A percentile compares a stretch with the other conserved stretches of the same genome.
Conservation (phyloP, 139 green algal species). For the Pedinophyceae sp. region DNA sequence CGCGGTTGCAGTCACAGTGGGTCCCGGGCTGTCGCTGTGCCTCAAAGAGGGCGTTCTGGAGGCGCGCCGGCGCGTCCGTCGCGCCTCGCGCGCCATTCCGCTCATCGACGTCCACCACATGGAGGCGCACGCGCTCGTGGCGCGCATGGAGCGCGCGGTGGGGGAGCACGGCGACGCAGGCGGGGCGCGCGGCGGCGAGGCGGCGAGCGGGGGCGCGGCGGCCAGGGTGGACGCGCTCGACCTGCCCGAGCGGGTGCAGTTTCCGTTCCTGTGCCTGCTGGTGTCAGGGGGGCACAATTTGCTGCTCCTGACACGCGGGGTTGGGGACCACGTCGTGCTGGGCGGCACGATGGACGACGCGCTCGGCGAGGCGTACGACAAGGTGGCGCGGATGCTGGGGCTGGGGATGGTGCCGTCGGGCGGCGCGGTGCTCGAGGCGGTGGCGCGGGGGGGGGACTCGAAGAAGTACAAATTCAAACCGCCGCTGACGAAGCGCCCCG, state of each 20-base stretch:
- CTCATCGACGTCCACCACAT: constrained; percentile 91
- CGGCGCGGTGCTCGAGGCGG: constrained; percentile 60
- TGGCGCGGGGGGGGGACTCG: constrained; percentile 20
- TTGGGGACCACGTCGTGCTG: constrained; percentile 80
- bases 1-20: constrained; percentile 85
- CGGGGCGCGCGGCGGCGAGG: neutral
- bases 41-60: constrained; percentile 85
- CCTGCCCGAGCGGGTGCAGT: constrained; percentile 24
- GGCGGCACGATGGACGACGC: constrained; percentile 85
- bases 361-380: constrained; percentile 92
- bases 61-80: constrained; percentile 49
- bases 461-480: constrained; percentile 1
- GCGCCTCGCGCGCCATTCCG: constrained; percentile 37
- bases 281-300: constrained; percentile 90
- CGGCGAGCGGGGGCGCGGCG: neutral
- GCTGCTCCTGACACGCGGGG: constrained; percentile 66
- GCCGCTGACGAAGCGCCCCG: neutral
- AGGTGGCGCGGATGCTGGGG: constrained; percentile 80
- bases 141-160: constrained; percentile 19
- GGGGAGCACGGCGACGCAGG: neutral
- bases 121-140: constrained; percentile 93
- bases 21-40: constrained; percentile 85
- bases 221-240: neutral
- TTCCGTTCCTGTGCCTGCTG: constrained; percentile 87
- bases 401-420: constrained; percentile 60